Percentiles rank a stretch among this genome's conserved stretches.
These are phyloP conservation scores for Irpex rosettiformis DNA, from an alignment of 1,284 basidiomycete genomes.

Conservation along the genomic window DNA sequence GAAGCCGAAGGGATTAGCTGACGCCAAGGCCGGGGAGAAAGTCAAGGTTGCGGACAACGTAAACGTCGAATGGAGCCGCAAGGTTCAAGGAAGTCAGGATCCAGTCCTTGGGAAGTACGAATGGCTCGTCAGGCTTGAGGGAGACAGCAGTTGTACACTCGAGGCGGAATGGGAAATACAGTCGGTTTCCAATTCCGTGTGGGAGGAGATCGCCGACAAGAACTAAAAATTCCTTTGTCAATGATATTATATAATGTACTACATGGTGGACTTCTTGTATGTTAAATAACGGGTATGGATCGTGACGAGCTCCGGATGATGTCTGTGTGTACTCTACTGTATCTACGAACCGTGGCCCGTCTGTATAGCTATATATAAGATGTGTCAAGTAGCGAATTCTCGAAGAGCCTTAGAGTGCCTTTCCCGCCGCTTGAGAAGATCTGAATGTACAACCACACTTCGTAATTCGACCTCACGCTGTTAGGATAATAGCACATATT, in stretches of 20 bases:
- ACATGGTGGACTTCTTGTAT: too few species aligned
- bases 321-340: too few species aligned
- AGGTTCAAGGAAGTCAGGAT: neutral
- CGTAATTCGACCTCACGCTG: constrained; percentile 69
- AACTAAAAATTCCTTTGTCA: neutral
- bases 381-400: constrained; percentile 12
- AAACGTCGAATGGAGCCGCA: neutral
- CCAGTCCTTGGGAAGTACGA: neutral
- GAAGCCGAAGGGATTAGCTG: constrained; percentile 44
- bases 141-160: neutral
- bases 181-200: neutral
- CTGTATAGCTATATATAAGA: neutral
- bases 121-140: neutral
- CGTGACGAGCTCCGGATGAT: too few species aligned
- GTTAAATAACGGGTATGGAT: too few species aligned
- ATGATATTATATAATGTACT: neutral
- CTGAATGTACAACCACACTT: constrained; percentile 58
- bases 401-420: constrained; percentile 51
- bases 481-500: constrained; percentile 24
- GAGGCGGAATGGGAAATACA: neutral
- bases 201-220: neutral
- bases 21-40: constrained; percentile 29
- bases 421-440: constrained; percentile 65
- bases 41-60: neutral
- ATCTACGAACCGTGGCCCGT: too few species aligned